phyloP scores from a whole-genome alignment of 805 yeast species.

The Ascoidea tarda region DNA sequence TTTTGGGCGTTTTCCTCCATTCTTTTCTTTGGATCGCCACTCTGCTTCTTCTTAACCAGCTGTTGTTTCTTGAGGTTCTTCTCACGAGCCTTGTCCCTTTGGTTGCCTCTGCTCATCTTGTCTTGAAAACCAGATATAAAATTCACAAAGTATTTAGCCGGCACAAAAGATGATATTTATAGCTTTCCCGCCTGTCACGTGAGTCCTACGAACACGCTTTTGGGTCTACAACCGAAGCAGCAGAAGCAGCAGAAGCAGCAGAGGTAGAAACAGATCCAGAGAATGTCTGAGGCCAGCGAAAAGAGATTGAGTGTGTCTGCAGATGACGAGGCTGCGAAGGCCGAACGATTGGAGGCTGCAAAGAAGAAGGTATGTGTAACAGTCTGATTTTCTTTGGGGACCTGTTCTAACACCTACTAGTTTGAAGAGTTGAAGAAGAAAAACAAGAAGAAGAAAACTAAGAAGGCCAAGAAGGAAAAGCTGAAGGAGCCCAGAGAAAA shows the following conservation, averaged over 20 bases:
- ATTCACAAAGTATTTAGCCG: background rate
- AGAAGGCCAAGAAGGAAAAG: slow-evolving; percentile 15
- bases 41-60: slow-evolving; percentile 51
- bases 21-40: slow-evolving; percentile 78
- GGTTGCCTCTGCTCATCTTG: slow-evolving; percentile 92
- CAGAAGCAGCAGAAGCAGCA: background rate
- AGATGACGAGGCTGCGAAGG: slow-evolving; percentile 25
- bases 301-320: background rate
- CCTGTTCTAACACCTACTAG: slow-evolving; percentile 11
- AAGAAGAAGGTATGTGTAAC: slow-evolving; percentile 36
- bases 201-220: background rate
- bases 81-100: slow-evolving; percentile 86
- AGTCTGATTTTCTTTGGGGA: background rate
- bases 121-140: background rate
- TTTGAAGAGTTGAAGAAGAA: slow-evolving; percentile 56
- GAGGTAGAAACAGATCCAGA: background rate
- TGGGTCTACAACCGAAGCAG: background rate
- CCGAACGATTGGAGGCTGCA: slow-evolving; percentile 60
- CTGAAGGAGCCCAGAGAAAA: slow-evolving; percentile 4
- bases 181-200: background rate
- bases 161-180: background rate
- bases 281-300: background rate
- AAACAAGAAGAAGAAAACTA: slow-evolving; percentile 31
- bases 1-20: slow-evolving; percentile 84
- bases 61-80: slow-evolving; percentile 75